These are phyloP conservation scores for Ephemerocybe angulata DNA, from an alignment of 768 basidiomycete genomes.

Conservation along the genomic window DNA sequence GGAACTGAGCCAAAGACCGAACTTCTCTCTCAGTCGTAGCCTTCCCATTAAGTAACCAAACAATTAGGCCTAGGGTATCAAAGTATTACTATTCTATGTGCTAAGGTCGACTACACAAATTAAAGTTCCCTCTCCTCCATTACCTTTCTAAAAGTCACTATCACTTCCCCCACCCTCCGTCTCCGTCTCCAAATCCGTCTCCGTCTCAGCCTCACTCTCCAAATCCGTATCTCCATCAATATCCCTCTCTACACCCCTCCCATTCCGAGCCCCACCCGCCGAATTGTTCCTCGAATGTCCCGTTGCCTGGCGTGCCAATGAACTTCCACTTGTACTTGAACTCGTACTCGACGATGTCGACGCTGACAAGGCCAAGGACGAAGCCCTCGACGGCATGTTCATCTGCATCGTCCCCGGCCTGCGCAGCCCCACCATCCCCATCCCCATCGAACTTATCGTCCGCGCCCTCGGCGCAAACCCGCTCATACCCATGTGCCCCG, in stretches of 20 bases:
- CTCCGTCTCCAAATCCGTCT: constrained; percentile 14
- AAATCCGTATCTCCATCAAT: constrained; percentile 8
- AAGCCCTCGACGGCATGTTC: not conserved
- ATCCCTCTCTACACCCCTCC: not conserved
- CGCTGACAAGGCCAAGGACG: not conserved
- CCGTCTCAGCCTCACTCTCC: constrained; percentile 10
- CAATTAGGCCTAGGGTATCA: no score
- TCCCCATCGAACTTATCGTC: constrained; percentile 60
- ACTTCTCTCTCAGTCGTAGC: no score
- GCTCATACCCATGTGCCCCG: no score
- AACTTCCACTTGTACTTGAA: not conserved
- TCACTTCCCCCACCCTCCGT: constrained; percentile 19
- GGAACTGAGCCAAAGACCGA: no score
- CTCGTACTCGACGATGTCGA: not conserved
- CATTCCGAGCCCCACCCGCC: not conserved
- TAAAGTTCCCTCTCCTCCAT: not conserved
- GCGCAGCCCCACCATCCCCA: constrained; percentile 53
- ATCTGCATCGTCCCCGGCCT: constrained; percentile 9
- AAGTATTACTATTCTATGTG: no score
- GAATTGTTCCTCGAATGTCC: not conserved
- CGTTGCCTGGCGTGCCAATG: not conserved
- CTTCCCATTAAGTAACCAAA: no score
- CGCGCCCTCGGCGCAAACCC: constrained; percentile 34
- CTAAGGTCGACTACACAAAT: no score
- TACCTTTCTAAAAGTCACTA: constrained; percentile 22